These are phyloP conservation scores for Taxawa tesnikishii DNA, from an alignment of 2,329 filamentous ascomycete genomes.

Conservation along the genomic window DNA sequence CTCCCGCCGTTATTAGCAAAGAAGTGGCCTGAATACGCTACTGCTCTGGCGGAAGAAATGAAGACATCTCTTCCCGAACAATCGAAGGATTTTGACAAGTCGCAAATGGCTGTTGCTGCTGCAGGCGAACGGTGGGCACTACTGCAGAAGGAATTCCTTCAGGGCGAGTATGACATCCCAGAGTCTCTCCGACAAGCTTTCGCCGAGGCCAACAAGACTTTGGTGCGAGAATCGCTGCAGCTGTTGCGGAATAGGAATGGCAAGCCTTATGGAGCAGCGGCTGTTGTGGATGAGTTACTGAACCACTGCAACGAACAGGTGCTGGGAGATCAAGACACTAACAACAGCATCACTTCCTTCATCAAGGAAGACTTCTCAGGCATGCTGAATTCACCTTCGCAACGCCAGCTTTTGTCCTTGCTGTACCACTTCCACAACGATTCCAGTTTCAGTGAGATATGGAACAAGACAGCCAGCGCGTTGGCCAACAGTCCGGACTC, in stretches of 20 bases:
- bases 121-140: conserved; percentile 53
- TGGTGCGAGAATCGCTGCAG: conserved; percentile 37
- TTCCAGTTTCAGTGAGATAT: conserved; percentile 18
- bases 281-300: conserved; percentile 41
- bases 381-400: conserved; percentile 57
- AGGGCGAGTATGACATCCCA: conserved; percentile 13
- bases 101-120: conserved; percentile 55
- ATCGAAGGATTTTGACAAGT: conserved; percentile 61
- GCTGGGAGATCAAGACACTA: conserved; percentile 28
- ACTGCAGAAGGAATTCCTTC: conserved; percentile 32
- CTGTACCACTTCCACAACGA: conserved; percentile 38
- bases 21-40: conserved; percentile 52
- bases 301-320: conserved; percentile 29
- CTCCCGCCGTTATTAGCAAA: conserved; percentile 28
- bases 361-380: conserved; percentile 42
- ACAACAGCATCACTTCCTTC: conserved; percentile 29
- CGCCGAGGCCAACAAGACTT: conserved; percentile 23
- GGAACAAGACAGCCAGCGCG: conserved; percentile 6
- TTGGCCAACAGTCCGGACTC: conserved; percentile 8
- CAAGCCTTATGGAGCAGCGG: conserved; percentile 55
- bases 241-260: conserved; percentile 44
- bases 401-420: conserved; percentile 51
- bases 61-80: conserved; percentile 69
- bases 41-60: conserved; percentile 52
- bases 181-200: conserved; percentile 12